A percentile compares a stretch with the other conserved stretches of the same genome.
phyloP scores from a whole-genome alignment of 768 basidiomycete genomes.

The Boletellus sp. region DNA sequence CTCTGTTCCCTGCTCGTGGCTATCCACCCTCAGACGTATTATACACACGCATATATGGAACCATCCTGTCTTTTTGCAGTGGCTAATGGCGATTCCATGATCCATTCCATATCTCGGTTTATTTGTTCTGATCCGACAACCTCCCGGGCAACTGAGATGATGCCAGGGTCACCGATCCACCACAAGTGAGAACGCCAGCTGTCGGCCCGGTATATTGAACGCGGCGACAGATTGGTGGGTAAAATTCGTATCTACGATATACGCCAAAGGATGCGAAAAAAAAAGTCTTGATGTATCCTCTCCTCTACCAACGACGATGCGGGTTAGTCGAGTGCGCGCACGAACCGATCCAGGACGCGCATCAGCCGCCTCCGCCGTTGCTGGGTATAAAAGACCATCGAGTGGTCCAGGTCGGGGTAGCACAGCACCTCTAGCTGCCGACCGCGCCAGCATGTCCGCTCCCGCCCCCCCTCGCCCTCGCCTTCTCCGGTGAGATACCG shows the following conservation, averaged over 20 bases:
- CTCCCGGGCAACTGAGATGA: not conserved
- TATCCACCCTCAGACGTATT: not conserved
- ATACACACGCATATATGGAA: not conserved
- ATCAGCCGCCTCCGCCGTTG: constrained; percentile 29
- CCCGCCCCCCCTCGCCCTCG: not conserved
- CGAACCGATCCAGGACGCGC: constrained; percentile 31
- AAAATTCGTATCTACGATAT: too few relatives aligned
- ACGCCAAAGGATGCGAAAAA: too few relatives aligned
- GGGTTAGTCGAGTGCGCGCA: constrained; percentile 7
- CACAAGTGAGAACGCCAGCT: too few relatives aligned
- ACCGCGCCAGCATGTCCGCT: constrained; percentile 25
- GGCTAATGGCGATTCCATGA: not conserved
- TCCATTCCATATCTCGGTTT: not conserved
- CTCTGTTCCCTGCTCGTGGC: not conserved
- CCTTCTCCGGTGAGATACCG: constrained; percentile 38
- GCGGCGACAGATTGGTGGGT: too few relatives aligned
- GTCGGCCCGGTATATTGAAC: too few relatives aligned
- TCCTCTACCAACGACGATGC: not conserved
- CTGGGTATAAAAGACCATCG: constrained; percentile 36
- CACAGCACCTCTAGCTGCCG: constrained; percentile 39
- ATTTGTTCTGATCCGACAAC: too few relatives aligned
- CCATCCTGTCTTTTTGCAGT: not conserved
- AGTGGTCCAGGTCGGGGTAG: constrained; percentile 38
- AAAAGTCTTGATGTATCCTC: too few relatives aligned
- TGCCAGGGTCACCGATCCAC: too few relatives aligned